Percentiles rank a stretch among this genome's conserved stretches.
Evolutionary conservation across 2,329 filamentous ascomycete species (phyloP).

Genomic region (Lachnellula cervina): DNA sequence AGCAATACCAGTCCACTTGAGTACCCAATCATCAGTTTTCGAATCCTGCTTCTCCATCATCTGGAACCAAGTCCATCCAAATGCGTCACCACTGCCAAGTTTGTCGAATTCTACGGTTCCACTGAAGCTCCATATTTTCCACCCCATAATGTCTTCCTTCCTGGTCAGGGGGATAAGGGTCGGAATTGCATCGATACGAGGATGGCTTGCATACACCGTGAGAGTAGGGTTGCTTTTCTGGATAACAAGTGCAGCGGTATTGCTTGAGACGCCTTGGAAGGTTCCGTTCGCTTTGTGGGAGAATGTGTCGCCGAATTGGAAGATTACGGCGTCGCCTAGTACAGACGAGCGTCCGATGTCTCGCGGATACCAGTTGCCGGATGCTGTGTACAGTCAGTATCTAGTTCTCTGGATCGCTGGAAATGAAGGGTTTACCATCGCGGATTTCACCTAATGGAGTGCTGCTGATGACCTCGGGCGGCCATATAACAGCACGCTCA

Average conservation of each 20-base stretch:
- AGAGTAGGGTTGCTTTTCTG: not conserved
- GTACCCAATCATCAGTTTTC: not conserved
- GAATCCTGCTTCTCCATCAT: not conserved
- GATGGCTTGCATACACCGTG: too few species aligned
- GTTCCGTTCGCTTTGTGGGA: constrained; percentile 9
- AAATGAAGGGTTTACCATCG: too few species aligned
- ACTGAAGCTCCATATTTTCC: constrained; percentile 14
- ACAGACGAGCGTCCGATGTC: constrained; percentile 17
- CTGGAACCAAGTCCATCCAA: constrained; percentile 14
- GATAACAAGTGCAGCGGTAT: constrained; percentile 4
- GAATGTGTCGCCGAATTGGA: constrained; percentile 24
- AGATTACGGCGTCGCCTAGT: constrained; percentile 11
- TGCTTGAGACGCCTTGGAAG: constrained; percentile 9
- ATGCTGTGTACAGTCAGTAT: not conserved
- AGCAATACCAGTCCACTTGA: constrained; percentile 3
- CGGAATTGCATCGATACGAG: too few species aligned
- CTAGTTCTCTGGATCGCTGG: too few species aligned
- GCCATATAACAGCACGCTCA: too few species aligned
- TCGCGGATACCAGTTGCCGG: constrained; percentile 15
- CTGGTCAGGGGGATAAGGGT: too few species aligned
- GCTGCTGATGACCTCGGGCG: too few species aligned
- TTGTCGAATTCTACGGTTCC: constrained; percentile 8
- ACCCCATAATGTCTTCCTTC: not conserved
- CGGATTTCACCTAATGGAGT: too few species aligned
- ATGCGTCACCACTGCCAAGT: not conserved